These are phyloP conservation scores for Alternaria ventricosa DNA, from an alignment of 2,329 filamentous ascomycete genomes.

Conservation along the genomic window DNA sequence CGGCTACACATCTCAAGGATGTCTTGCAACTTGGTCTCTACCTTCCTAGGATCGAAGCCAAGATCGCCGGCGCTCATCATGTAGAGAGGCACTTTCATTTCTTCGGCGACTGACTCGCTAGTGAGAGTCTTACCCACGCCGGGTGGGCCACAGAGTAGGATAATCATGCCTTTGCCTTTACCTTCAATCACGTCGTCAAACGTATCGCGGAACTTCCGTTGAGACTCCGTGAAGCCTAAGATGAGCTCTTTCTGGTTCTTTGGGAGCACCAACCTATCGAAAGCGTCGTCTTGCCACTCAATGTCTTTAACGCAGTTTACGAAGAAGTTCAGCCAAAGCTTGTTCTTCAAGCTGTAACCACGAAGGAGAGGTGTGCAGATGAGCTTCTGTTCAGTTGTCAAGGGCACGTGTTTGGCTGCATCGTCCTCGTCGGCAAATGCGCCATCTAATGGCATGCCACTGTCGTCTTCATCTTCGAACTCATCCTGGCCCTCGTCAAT, in stretches of 20 bases:
- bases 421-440: slow-evolving; percentile 26
- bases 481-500: slow-evolving; percentile 1
- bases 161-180: slow-evolving; percentile 39
- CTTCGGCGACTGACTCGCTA: slow-evolving; percentile 27
- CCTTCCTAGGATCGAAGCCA: slow-evolving; percentile 55
- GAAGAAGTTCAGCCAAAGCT: slow-evolving; percentile 38
- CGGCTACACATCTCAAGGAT: slow-evolving; percentile 80
- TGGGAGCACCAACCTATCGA: slow-evolving; percentile 50
- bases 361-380: slow-evolving; percentile 55
- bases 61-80: slow-evolving; percentile 82
- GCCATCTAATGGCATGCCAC: slow-evolving; percentile 23
- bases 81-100: slow-evolving; percentile 56
- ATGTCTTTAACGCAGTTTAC: slow-evolving; percentile 54
- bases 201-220: slow-evolving; percentile 56
- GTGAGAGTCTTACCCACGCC: slow-evolving; percentile 38
- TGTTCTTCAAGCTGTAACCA: slow-evolving; percentile 32
- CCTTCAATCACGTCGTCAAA: slow-evolving; percentile 58
- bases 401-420: slow-evolving; percentile 13
- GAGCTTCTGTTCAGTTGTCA: slow-evolving; percentile 36
- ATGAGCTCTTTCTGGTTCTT: slow-evolving; percentile 34
- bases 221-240: slow-evolving; percentile 74
- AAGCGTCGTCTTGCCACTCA: slow-evolving; percentile 53
- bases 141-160: slow-evolving; percentile 34
- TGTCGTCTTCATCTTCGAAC: slow-evolving; percentile 9
- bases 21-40: slow-evolving; percentile 79